Evolutionary conservation across 1,139 yeast species (phyloP), one percentile per base, ranked within the genome.

Genomic region (Geotrichum reessii): DNA sequence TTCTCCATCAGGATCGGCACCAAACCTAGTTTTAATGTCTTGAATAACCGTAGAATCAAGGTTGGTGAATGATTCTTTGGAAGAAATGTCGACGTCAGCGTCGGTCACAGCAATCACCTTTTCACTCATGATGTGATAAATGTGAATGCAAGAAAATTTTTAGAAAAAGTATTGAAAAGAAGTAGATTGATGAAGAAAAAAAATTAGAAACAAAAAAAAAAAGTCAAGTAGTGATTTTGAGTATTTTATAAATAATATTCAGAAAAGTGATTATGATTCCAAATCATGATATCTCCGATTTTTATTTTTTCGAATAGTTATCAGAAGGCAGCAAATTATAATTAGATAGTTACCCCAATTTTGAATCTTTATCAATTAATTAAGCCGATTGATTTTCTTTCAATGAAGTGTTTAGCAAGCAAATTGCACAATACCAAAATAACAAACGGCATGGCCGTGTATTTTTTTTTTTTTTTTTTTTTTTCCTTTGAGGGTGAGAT

Each of bases 1-100:
- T 9, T 47, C 53, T 22, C 57, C 53, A 14, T 24, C 22, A 21
- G 61, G 58, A 47, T 58, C 61, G 31, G 53, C 52, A 17, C 61
- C 61, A 22, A 58, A 55, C 12, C 55, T 52, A 14, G 33, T 27
- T 14, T 55, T 48, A 24, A 55, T 33, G 47, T 53, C 50, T 19
- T 40, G 47, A 14, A 37, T 40, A 40, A 47, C 40, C 14, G 24
- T 12, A 12, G 37, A 27, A 24, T 50, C 53, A 40, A 37, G 27
- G 9, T 50, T 46, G 21, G 44, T 14, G 21, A 37, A 37, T 12
- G 44, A 37, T 17, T 37, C 44, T 14, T 37, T 37, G n/a, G 44
- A 37, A n/a, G 44, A 37, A 19, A 19, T 31, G 49, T 46, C 49
- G 49, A 46, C 49, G 17, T 46, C 49, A 21, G 49, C 28, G 49